Evolutionary conservation across 805 yeast genomes (phyloP).

Genomic region (Kazachstania africana): DNA sequence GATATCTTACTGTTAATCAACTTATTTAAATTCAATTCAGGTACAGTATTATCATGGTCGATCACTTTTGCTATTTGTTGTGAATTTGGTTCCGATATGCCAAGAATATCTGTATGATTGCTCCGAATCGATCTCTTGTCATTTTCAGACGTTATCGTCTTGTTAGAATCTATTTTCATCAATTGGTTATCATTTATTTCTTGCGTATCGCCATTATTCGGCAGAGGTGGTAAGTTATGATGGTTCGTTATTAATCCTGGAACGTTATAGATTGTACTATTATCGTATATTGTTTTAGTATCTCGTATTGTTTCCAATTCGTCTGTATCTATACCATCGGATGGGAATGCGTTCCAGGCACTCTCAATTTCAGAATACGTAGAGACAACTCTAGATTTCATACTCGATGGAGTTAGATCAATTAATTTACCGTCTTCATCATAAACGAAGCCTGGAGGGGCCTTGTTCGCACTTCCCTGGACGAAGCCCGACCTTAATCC

Average conservation of each 20-base stretch:
- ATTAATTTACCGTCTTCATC: conserved; percentile 25
- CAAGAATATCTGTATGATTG: background rate
- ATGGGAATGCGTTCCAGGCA: conserved; percentile 28
- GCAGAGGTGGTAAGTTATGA: conserved; percentile 24
- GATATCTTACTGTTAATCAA: conserved; percentile 22
- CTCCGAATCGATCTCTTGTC: background rate
- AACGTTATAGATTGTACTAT: conserved; percentile 26
- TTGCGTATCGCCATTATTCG: conserved; percentile 9
- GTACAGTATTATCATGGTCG: conserved; percentile 26
- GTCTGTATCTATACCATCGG: conserved; percentile 12
- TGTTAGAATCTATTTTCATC: background rate
- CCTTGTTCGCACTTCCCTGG: conserved; percentile 26
- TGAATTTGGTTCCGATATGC: conserved; percentile 11
- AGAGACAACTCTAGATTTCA: conserved; percentile 19
- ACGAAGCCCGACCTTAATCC: conserved; percentile 29
- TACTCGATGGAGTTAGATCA: conserved; percentile 22
- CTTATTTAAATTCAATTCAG: conserved; percentile 32
- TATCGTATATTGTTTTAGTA: conserved; percentile 26
- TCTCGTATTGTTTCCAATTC: conserved; percentile 25
- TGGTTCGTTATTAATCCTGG: conserved; percentile 23
- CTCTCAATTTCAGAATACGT: conserved; percentile 25
- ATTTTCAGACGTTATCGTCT: background rate
- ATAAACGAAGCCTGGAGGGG: conserved; percentile 25
- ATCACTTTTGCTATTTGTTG: conserved; percentile 22
- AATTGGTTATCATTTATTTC: background rate